Evolutionary conservation across 371 early-diverging fungal genomes (phyloP), one percentile per base, ranked within the genome.

Genomic region (Mortierella sp.): DNA sequence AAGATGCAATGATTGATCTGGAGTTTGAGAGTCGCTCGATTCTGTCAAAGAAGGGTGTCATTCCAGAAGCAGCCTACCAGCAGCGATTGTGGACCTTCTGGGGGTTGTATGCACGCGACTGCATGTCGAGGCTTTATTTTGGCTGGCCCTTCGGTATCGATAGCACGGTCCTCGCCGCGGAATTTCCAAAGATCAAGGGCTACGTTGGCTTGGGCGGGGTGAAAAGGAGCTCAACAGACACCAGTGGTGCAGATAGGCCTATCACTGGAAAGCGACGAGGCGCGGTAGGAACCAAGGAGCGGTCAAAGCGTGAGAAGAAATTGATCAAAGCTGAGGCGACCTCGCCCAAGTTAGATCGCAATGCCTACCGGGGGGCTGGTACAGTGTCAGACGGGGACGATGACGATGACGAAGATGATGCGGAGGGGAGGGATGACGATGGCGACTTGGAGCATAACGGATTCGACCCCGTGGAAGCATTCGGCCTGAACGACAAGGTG

Each of bases 141-240:
- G 75, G 75, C 5, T 75, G 75, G 75, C 68, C 75, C 5, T 63
- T 59, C 14, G 75, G 75, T n/a, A 30, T 64, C 21, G 75, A 75
- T 19, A 44, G 21, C 0, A 19, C 59, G 39, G 39, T 17, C 15
- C 34, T 75, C 19, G 50, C 50, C 0, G 58, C 69, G 2, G 75
- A 75, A 17, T 19, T 75, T 19, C 75, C 75, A 1, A 59, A 47
- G 43, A 51, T 75, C 56, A 62, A 68, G 30, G 75, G 75, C 6
- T 50, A 12, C 32, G 56, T 72, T 1, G 72, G 72, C 5, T 31
- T 72, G 27, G 72, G 72, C 3, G 72, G 72, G 9, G 48, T 34
- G 21, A 49, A 57, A 28, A 68, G 55, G 46, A 52, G 28, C 42
- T 39, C 54, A 23, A 26, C 32, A 47, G 57, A 52, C 0, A 28